Evolutionary conservation across 2,329 filamentous ascomycete species (phyloP).

Genomic region (Trichoderma asperellum): DNA sequence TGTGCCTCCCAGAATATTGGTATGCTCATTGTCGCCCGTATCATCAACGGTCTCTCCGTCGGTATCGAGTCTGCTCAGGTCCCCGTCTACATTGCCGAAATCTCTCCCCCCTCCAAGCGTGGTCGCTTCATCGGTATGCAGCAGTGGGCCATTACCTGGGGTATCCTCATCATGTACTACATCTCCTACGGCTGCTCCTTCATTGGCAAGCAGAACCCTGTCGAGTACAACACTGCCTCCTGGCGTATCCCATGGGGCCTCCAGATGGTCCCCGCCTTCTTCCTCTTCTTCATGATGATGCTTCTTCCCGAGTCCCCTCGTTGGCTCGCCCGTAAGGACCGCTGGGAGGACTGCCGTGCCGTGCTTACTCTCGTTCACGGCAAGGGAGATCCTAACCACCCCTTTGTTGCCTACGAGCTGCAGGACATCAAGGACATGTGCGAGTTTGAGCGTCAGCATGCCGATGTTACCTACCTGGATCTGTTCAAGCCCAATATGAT

Average conservation of each 20-base stretch:
- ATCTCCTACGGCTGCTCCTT: slow-evolving; percentile 67
- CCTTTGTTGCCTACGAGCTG: slow-evolving; percentile 69
- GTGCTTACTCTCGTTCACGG: slow-evolving; percentile 64
- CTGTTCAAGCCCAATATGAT: slow-evolving; percentile 71
- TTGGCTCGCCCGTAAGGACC: slow-evolving; percentile 66
- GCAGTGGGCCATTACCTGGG: slow-evolving; percentile 73
- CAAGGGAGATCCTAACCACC: slow-evolving; percentile 64
- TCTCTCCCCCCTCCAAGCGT: slow-evolving; percentile 59
- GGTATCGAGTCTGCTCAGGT: slow-evolving; percentile 70
- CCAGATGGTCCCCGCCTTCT: slow-evolving; percentile 64
- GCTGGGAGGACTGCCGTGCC: slow-evolving; percentile 61
- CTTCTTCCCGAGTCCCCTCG: slow-evolving; percentile 65
- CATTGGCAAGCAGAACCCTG: slow-evolving; percentile 47
- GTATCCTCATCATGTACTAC: slow-evolving; percentile 71
- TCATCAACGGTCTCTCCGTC: slow-evolving; percentile 69
- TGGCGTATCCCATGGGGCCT: slow-evolving; percentile 69
- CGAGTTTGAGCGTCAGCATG: slow-evolving; percentile 72
- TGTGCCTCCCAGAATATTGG: slow-evolving; percentile 52
- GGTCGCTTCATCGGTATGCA: slow-evolving; percentile 72
- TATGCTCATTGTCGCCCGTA: slow-evolving; percentile 58
- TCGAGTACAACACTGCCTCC: slow-evolving; percentile 52
- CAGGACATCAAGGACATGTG: slow-evolving; percentile 74
- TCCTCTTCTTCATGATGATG: slow-evolving; percentile 62
- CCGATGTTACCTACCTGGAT: slow-evolving; percentile 71
- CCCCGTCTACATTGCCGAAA: slow-evolving; percentile 71